Percentiles rank a stretch among this genome's conserved stretches.
phyloP scores from a whole-genome alignment of 805 yeast species.

The Saccharomycopsis sp. region DNA sequence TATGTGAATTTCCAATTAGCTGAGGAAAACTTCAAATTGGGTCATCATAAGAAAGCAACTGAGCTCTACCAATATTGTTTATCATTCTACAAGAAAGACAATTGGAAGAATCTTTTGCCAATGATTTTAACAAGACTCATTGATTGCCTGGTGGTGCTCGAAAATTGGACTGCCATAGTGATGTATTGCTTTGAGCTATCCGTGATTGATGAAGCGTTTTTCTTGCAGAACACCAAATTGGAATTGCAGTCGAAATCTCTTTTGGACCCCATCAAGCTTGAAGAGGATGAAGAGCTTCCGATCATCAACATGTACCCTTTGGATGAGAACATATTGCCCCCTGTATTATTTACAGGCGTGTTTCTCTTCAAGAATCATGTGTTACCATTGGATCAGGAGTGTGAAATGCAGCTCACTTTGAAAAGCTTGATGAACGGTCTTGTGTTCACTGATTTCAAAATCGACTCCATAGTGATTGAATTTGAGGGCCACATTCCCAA shows the following conservation, averaged over 20 bases:
- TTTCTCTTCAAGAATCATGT: constrained; percentile 22
- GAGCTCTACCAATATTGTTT: constrained; percentile 34
- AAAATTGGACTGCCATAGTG: constrained; percentile 28
- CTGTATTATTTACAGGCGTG: constrained; percentile 24
- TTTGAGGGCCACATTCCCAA: constrained; percentile 15
- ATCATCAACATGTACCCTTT: constrained; percentile 24
- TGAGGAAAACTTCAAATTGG: constrained; percentile 32
- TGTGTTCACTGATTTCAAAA: constrained; percentile 1
- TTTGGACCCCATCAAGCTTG: constrained; percentile 11
- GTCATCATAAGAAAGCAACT: constrained; percentile 34
- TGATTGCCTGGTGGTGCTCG: constrained; percentile 30
- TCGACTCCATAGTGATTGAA: constrained; percentile 9
- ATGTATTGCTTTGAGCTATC: constrained; percentile 29
- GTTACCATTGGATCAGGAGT: constrained; percentile 22
- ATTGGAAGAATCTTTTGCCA: constrained; percentile 33
- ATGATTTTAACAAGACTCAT: constrained; percentile 31
- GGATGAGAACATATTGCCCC: constrained; percentile 17
- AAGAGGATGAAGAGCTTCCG: constrained; percentile 10
- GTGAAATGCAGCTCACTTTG: constrained; percentile 28
- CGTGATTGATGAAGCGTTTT: constrained; percentile 22
- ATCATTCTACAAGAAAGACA: constrained; percentile 31
- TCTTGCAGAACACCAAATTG: background rate
- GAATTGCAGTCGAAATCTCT: background rate
- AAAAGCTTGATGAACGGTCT: constrained; percentile 10
- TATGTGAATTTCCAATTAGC: constrained; percentile 44